phyloP scores from a whole-genome alignment of 208 protist genomes.

The Borovskyia barvae region DNA sequence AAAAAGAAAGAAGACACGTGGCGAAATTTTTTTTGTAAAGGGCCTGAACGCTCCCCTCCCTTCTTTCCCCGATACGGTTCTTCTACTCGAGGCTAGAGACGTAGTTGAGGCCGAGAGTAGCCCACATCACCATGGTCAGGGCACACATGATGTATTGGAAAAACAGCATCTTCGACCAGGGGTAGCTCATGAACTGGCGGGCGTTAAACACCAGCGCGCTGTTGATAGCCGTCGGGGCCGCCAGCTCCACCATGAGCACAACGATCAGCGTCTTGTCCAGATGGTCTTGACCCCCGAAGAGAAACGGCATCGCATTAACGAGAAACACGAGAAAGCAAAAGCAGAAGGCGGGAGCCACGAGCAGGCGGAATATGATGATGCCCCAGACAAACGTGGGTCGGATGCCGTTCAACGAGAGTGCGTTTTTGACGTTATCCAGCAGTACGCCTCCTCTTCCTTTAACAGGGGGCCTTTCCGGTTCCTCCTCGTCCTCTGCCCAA shows the following conservation, averaged over 20 bases:
- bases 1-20: too few relatives aligned
- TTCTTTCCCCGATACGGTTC: background rate
- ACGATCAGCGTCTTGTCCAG: conserved; percentile 65
- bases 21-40: too few relatives aligned
- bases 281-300: conserved; percentile 44
- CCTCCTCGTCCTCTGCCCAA: background rate
- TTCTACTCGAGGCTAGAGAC: conserved; percentile 6
- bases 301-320: conserved; percentile 34
- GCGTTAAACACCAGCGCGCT: conserved; percentile 66
- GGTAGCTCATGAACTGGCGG: conserved; percentile 58
- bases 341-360: conserved; percentile 50
- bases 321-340: conserved; percentile 48
- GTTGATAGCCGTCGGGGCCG: conserved; percentile 79
- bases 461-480: background rate
- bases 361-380: conserved; percentile 50
- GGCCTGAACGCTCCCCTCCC: too few relatives aligned
- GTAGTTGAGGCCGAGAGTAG: conserved; percentile 41
- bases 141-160: conserved; percentile 72
- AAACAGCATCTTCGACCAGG: conserved; percentile 79
- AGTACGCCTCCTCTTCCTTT: conserved; percentile 1
- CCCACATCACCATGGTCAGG: conserved; percentile 61
- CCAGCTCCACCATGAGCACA: conserved; percentile 63
- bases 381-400: conserved; percentile 60
- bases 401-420: conserved; percentile 41
- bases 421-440: conserved; percentile 13